phyloP scores from a whole-genome alignment of 768 basidiomycete species.

The Dacryopinax primogenitus region DNA sequence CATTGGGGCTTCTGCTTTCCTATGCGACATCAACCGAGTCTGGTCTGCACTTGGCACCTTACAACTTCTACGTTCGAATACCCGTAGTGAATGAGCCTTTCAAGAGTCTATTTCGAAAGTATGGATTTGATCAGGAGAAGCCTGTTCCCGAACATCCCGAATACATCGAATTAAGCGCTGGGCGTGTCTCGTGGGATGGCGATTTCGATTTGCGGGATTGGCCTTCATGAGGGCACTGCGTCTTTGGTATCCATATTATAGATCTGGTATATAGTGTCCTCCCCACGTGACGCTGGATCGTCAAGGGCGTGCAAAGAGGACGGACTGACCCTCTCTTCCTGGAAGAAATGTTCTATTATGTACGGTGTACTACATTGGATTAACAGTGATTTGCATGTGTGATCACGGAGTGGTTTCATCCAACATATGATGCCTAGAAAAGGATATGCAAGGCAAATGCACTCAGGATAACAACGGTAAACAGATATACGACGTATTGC shows the following conservation, averaged over 20 bases:
- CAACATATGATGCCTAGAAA: conserved; percentile 26
- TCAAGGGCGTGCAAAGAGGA: no score
- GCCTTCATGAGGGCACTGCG: background rate
- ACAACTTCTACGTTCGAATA: conserved; percentile 3
- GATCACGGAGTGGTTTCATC: no score
- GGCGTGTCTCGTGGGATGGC: background rate
- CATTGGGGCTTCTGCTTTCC: background rate
- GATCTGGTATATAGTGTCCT: background rate
- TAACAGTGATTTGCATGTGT: no score
- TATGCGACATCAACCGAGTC: background rate
- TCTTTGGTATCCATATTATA: background rate
- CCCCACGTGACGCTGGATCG: background rate
- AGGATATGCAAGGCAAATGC: conserved; percentile 30
- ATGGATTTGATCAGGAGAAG: background rate
- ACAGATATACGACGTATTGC: conserved; percentile 36
- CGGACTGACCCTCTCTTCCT: no score
- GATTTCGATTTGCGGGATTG: background rate
- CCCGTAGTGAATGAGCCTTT: background rate
- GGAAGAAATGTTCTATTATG: no score
- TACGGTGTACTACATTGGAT: no score
- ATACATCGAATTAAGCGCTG: conserved; percentile 1
- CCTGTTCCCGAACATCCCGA: background rate
- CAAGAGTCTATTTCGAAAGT: background rate
- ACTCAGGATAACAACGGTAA: conserved; percentile 30
- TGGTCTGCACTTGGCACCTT: background rate